Evolutionary conservation across 768 basidiomycete genomes (phyloP).

Genomic region (Termitomyces sp.): DNA sequence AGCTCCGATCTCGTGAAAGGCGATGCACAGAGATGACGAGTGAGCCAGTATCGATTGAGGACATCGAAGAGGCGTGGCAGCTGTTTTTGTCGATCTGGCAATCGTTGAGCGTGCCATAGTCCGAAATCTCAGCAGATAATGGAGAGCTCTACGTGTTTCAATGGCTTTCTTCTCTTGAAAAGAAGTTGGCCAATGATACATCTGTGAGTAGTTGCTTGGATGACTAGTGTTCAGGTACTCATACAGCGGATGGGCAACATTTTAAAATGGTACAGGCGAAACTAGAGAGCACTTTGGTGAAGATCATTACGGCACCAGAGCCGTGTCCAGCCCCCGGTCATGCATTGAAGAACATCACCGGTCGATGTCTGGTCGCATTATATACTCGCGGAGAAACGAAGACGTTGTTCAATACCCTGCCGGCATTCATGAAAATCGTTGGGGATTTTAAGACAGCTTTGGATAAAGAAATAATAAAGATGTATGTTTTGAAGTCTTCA

Average conservation of each 20-base stretch:
- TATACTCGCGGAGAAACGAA: conserved; percentile 82
- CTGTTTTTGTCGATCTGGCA: neutral
- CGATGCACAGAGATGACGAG: conserved; percentile 1
- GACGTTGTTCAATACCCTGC: conserved; percentile 84
- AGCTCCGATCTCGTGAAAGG: neutral
- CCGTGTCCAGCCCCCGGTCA: conserved; percentile 85
- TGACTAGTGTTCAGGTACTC: conserved; percentile 5
- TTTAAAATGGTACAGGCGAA: conserved; percentile 63
- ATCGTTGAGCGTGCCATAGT: conserved; percentile 37
- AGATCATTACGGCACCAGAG: conserved; percentile 61
- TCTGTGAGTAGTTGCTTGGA: conserved; percentile 48
- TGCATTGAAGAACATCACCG: conserved; percentile 75
- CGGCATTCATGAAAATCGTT: conserved; percentile 71
- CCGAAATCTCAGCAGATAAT: conserved; percentile 68
- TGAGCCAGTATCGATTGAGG: conserved; percentile 21
- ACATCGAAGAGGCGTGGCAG: conserved; percentile 29
- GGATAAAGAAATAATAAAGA: conserved; percentile 63
- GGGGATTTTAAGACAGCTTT: conserved; percentile 60
- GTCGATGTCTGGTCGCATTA: conserved; percentile 70
- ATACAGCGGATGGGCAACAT: conserved; percentile 47
- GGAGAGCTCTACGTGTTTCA: conserved; percentile 83
- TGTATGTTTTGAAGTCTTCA: conserved; percentile 44
- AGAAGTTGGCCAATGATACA: conserved; percentile 46
- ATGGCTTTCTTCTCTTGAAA: conserved; percentile 73
- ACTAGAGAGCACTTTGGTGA: conserved; percentile 64